Evolutionary conservation across 345 rosid genomes (phyloP).

Genomic region (Salix purpurea): DNA sequence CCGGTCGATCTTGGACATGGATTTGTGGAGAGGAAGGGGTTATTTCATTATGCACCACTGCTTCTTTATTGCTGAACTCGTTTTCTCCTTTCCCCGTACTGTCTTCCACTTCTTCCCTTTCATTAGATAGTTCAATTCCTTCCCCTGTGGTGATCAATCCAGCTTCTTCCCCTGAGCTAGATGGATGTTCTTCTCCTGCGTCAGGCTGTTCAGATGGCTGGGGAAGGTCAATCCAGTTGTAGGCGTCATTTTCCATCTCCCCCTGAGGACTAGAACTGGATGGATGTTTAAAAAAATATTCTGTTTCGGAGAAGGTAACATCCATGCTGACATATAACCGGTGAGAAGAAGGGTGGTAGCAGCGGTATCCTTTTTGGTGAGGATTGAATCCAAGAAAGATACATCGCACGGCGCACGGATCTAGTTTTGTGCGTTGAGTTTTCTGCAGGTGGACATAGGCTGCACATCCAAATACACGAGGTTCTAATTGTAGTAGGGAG

Average conservation of each 20-base stretch:
- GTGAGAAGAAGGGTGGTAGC: neutral
- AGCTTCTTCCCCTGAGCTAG: too few relatives aligned
- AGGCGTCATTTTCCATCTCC: neutral
- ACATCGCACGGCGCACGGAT: neutral
- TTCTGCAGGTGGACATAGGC: neutral
- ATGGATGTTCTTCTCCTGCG: too few relatives aligned
- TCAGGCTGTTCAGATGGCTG: too few relatives aligned
- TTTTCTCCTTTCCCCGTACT: too few relatives aligned
- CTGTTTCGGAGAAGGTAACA: neutral
- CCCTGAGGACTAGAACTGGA: neutral
- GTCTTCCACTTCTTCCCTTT: too few relatives aligned
- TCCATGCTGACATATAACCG: neutral
- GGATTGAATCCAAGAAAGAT: neutral
- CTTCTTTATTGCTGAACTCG: too few relatives aligned
- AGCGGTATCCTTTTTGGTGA: neutral
- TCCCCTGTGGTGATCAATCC: too few relatives aligned
- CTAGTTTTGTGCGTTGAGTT: neutral
- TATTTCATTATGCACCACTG: too few relatives aligned
- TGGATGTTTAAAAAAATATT: neutral
- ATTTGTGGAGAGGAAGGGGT: too few relatives aligned
- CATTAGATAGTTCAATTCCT: too few relatives aligned
- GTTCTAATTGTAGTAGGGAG: neutral
- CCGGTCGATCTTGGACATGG: too few relatives aligned
- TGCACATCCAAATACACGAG: neutral
- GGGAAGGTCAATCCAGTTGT: too few relatives aligned